A percentile compares a stretch with the other conserved stretches of the same genome.
Evolutionary conservation across 441 rosid genomes (phyloP).

Genomic region (Viola pubescens): DNA sequence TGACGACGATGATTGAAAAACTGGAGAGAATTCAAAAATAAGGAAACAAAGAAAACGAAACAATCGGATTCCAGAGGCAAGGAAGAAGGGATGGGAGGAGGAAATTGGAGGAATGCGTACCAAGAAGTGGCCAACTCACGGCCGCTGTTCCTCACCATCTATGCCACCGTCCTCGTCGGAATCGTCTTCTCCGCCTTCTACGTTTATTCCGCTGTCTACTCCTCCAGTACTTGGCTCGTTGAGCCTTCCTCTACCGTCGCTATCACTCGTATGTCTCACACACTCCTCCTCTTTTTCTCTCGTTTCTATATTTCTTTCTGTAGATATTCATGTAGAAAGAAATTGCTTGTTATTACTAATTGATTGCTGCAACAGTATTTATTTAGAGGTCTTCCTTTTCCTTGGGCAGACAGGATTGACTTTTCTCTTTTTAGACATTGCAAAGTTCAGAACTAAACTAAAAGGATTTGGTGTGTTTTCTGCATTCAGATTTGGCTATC

Average conservation of each 20-base stretch:
- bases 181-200: slow-evolving; percentile 66
- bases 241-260: slow-evolving; percentile 64
- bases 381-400: neutral
- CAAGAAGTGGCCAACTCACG: slow-evolving; percentile 59
- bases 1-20: neutral
- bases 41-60: neutral
- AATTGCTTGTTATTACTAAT: neutral
- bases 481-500: too few species aligned
- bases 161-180: slow-evolving; percentile 72
- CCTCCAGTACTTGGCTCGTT: slow-evolving; percentile 36
- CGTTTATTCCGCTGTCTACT: slow-evolving; percentile 75
- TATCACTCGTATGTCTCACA: slow-evolving; percentile 19
- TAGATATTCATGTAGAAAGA: neutral
- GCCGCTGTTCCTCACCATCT: slow-evolving; percentile 82
- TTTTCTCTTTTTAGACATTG: neutral
- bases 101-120: slow-evolving; percentile 61
- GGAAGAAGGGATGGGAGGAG: neutral
- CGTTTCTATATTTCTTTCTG: slow-evolving; percentile 9
- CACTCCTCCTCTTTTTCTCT: slow-evolving; percentile 18
- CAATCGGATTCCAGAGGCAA: too few species aligned
- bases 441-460: neutral
- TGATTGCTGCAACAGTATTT: neutral
- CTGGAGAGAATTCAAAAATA: neutral
- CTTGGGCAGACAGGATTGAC: neutral
- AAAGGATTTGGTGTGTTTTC: too few species aligned